Evolutionary conservation across 192 early-diverging fungal species (phyloP).

Genomic region (Backusella morwellensis): DNA sequence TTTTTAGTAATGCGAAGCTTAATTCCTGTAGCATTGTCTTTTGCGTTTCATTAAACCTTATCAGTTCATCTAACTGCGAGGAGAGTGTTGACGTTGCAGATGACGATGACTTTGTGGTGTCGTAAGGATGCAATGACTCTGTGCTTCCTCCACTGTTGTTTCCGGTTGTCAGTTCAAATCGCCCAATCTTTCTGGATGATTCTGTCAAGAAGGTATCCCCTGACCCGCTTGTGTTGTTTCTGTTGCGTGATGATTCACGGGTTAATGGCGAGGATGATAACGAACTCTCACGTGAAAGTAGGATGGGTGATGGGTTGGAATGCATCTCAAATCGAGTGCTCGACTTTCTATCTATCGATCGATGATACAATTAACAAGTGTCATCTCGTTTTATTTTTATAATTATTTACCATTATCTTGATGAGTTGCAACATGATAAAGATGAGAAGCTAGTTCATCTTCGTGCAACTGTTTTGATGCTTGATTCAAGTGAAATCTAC

Average conservation of each 20-base stretch:
- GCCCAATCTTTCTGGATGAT: constrained; percentile 24
- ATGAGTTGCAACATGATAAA: background rate
- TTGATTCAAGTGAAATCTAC: constrained; percentile 67
- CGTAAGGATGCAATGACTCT: background rate
- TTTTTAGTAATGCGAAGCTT: background rate
- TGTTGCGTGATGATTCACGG: background rate
- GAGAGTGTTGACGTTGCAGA: background rate
- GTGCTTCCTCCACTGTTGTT: background rate
- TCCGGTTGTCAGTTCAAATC: constrained; percentile 29
- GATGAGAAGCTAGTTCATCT: background rate
- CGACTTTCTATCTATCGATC: constrained; percentile 32
- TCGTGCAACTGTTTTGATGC: background rate
- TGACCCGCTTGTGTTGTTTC: background rate
- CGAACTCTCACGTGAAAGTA: constrained; percentile 23
- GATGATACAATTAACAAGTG: background rate
- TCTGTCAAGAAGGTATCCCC: constrained; percentile 5
- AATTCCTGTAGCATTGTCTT: constrained; percentile 20
- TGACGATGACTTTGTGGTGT: background rate
- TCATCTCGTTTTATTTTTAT: background rate
- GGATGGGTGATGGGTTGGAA: background rate
- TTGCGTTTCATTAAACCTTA: constrained; percentile 28
- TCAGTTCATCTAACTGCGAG: constrained; percentile 20
- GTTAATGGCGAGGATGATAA: constrained; percentile 12
- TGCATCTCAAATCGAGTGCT: constrained; percentile 33
- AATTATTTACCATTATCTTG: background rate